Conservation (phyloP, 208 protist genomes). For the Leishmania lainsoni region DNA sequence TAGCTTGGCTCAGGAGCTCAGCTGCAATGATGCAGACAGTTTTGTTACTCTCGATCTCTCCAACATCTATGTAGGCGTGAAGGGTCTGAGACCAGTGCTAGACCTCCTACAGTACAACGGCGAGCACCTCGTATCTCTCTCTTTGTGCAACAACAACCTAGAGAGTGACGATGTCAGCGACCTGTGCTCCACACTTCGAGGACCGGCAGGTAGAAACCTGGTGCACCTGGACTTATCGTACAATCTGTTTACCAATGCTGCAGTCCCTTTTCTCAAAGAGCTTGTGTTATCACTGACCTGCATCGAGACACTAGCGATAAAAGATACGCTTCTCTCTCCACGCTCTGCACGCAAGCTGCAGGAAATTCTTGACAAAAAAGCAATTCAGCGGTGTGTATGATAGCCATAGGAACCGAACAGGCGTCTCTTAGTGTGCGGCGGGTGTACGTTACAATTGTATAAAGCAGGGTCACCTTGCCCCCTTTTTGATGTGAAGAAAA, state of each 20-base stretch:
- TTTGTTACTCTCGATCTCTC: conserved; percentile 52
- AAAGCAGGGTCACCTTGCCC: background rate
- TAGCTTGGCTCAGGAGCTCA: conserved; percentile 29
- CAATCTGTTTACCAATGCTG: conserved; percentile 43
- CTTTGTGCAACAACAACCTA: conserved; percentile 52
- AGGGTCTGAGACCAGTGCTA: conserved; percentile 49
- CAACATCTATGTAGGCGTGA: conserved; percentile 43
- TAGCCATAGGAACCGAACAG: background rate
- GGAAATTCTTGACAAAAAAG: background rate
- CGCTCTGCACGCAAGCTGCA: background rate
- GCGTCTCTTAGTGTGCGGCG: background rate
- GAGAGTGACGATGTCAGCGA: conserved; percentile 50
- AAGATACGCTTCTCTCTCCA: conserved; percentile 26
- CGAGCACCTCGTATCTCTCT: conserved; percentile 34
- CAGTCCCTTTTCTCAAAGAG: conserved; percentile 20
- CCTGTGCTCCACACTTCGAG: conserved; percentile 30
- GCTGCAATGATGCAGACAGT: conserved; percentile 8
- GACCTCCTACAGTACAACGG: conserved; percentile 40
- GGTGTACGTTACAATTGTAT: background rate
- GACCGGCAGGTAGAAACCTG: conserved; percentile 26
- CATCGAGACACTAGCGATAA: conserved; percentile 26
- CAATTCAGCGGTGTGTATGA: background rate
- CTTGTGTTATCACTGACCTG: conserved; percentile 16
- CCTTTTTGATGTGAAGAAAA: background rate
- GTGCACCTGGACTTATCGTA: conserved; percentile 46